phyloP scores from a whole-genome alignment of 352 stramenopile genomes.

The Phytophthora gonapodyides region DNA sequence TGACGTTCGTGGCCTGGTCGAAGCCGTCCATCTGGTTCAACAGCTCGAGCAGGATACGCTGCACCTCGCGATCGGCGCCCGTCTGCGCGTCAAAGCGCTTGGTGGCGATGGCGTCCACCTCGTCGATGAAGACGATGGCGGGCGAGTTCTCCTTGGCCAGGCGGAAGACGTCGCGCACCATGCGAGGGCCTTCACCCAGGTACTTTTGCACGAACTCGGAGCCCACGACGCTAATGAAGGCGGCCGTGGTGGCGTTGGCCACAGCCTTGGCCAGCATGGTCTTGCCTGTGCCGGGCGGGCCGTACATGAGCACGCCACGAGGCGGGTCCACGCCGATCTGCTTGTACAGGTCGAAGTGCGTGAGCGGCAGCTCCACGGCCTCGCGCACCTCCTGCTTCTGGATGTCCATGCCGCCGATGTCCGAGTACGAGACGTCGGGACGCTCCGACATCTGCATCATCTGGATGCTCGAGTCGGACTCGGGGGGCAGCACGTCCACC shows the following conservation, averaged over 20 bases:
- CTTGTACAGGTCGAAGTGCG: constrained; percentile 99
- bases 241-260: constrained; percentile 98
- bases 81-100: constrained; percentile 99
- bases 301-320: constrained; percentile 98
- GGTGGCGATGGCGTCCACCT: constrained; percentile 99
- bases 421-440: constrained; percentile 94
- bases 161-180: constrained; percentile 99
- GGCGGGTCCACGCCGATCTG: constrained; percentile 99
- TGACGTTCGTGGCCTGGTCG: constrained; percentile 99
- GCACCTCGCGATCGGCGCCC: constrained; percentile 95
- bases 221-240: constrained; percentile 98
- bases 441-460: constrained; percentile 99
- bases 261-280: constrained; percentile 99
- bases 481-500: constrained; percentile 97
- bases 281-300: constrained; percentile 95
- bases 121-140: constrained; percentile 99
- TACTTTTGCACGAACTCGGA: constrained; percentile 99
- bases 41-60: constrained; percentile 99
- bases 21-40: constrained; percentile 99
- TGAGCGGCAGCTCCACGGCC: constrained; percentile 99
- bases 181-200: constrained; percentile 98
- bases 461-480: constrained; percentile 99
- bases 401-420: constrained; percentile 99
- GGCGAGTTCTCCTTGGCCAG: constrained; percentile 99
- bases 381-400: constrained; percentile 99